A percentile compares a stretch with the other conserved stretches of the same genome.
These are phyloP conservation scores for Baudoinia panamericana DNA, from an alignment of 495 filamentous ascomycete species.

Conservation along the genomic window DNA sequence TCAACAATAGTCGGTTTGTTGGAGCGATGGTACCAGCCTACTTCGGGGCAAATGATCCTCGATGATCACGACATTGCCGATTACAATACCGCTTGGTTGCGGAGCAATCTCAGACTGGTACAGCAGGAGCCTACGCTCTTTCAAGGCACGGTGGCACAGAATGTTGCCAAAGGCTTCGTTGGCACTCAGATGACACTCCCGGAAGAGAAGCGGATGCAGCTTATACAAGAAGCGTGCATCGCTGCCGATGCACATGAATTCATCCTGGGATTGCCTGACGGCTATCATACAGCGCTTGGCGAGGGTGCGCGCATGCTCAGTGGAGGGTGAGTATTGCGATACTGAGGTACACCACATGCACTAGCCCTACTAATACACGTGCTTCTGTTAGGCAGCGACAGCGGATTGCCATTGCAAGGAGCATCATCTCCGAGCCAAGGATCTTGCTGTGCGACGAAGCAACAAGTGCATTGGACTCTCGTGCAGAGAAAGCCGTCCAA, in stretches of 20 bases:
- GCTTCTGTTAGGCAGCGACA: no score
- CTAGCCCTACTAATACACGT: no score
- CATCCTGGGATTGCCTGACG: slow-evolving; percentile 21
- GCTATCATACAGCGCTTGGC: slow-evolving; percentile 24
- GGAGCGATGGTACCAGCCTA: slow-evolving; percentile 22
- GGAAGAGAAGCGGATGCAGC: slow-evolving; percentile 14
- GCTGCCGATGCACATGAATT: slow-evolving; percentile 21
- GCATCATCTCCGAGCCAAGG: slow-evolving; percentile 22
- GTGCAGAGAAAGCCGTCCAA: slow-evolving; percentile 22
- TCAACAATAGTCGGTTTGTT: slow-evolving; percentile 25
- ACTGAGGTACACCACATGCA: no score
- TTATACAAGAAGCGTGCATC: slow-evolving; percentile 20
- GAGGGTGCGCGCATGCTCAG: slow-evolving; percentile 18
- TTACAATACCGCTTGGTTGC: slow-evolving; percentile 19
- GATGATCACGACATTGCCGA: slow-evolving; percentile 16
- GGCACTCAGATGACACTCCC: slow-evolving; percentile 12
- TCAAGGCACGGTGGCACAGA: slow-evolving; percentile 19
- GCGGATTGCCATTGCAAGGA: slow-evolving; percentile 26
- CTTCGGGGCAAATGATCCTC: slow-evolving; percentile 17
- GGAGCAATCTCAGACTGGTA: slow-evolving; percentile 19
- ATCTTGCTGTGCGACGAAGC: slow-evolving; percentile 27
- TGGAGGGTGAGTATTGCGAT: no score
- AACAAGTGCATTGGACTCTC: slow-evolving; percentile 24
- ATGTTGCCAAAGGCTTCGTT: slow-evolving; percentile 20
- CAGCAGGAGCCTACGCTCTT: slow-evolving; percentile 24